Evolutionary conservation across 495 filamentous ascomycete genomes (phyloP).

Genomic region (Baudoinia panamericana): DNA sequence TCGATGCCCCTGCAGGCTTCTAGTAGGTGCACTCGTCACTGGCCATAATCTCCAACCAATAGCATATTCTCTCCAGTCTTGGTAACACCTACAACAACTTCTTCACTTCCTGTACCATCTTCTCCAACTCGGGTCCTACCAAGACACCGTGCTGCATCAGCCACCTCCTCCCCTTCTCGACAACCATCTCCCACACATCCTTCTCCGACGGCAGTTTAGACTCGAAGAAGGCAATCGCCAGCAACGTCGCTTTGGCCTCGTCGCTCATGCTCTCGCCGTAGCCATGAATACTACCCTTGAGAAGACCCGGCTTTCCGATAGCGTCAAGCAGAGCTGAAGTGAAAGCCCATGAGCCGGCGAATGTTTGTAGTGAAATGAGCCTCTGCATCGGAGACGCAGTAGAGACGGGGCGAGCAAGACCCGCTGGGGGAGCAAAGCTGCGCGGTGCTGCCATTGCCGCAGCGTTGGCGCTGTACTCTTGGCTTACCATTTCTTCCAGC

Average conservation of each 20-base stretch:
- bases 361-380: conserved; percentile 38
- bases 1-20: too few relatives aligned
- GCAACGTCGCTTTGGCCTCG: conserved; percentile 33
- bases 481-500: too few relatives aligned
- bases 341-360: conserved; percentile 38
- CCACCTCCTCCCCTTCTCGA: conserved; percentile 37
- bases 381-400: conserved; percentile 5
- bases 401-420: background rate
- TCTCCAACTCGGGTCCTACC: background rate
- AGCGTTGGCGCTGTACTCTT: too few relatives aligned
- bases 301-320: conserved; percentile 14
- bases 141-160: conserved; percentile 17
- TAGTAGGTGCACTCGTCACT: too few relatives aligned
- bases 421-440: background rate
- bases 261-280: background rate
- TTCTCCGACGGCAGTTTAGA: conserved; percentile 27
- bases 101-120: background rate
- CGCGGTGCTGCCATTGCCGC: background rate
- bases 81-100: background rate
- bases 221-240: conserved; percentile 40
- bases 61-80: too few relatives aligned
- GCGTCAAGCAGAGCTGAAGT: conserved; percentile 19
- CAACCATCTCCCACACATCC: conserved; percentile 45
- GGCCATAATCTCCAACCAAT: too few relatives aligned
- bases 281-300: background rate